A percentile compares a stretch with the other conserved stretches of the same genome.
phyloP scores from a whole-genome alignment of 139 green algal genomes.

The Chlorella ohadii region DNA sequence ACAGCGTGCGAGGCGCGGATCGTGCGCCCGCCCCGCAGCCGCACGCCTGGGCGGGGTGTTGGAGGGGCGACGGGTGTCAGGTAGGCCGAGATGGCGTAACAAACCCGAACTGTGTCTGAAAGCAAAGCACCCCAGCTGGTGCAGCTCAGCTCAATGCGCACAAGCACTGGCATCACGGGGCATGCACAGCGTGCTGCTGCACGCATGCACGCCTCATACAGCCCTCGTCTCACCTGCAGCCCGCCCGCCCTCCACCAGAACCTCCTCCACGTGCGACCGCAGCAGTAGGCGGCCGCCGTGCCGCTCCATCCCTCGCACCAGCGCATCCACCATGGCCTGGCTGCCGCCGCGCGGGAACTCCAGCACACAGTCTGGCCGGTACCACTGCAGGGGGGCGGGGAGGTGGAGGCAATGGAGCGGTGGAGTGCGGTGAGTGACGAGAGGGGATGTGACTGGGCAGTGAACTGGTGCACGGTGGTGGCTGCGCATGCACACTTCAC shows the following conservation, averaged over 20 bases:
- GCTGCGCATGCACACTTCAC: no score
- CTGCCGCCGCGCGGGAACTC: slow-evolving; percentile 95
- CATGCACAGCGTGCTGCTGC: no score
- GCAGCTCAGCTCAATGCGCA: no score
- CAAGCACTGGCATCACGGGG: no score
- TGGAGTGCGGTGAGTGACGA: no score
- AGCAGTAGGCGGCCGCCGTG: slow-evolving; percentile 83
- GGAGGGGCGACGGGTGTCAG: not conserved
- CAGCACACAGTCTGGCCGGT: slow-evolving; percentile 72
- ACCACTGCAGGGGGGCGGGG: slow-evolving; percentile 50
- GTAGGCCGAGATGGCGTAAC: no score
- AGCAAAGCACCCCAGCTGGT: no score
- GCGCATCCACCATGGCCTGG: slow-evolving; percentile 87
- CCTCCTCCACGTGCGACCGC: slow-evolving; percentile 83
- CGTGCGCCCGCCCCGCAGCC: slow-evolving; percentile 6
- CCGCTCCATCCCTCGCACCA: slow-evolving; percentile 92
- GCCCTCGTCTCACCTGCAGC: slow-evolving; percentile 62
- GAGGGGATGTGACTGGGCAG: no score
- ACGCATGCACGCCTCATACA: no score
- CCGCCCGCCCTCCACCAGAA: slow-evolving; percentile 70
- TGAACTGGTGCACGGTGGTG: no score
- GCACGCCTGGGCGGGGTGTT: slow-evolving; percentile 8
- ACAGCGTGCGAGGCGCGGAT: slow-evolving; percentile 71
- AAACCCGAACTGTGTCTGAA: no score
- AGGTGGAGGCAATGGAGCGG: not conserved